Evolutionary conservation across 176 grass and related monocot genomes (phyloP), one percentile per base, ranked within the genome.

Genomic region (Aechmea fasciata): DNA sequence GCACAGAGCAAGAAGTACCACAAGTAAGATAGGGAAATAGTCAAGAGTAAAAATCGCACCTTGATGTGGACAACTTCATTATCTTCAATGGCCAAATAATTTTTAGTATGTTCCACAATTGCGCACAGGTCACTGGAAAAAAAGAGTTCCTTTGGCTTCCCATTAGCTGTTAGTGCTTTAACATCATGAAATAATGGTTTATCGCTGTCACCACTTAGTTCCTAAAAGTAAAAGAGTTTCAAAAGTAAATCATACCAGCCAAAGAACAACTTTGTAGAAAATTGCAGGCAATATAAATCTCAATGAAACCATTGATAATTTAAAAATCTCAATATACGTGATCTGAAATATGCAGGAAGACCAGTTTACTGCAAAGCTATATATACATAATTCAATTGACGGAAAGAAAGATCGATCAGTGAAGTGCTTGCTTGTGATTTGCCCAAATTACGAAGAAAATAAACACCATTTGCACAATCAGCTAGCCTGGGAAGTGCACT

Each of bases 31-130:
- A 19, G n/a, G 19, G 14, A n/a, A 20, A 59, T 59, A 11, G 66
- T 52, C 9, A 57, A 63, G 12, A 48, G 11, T 41, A 41, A 5
- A 57, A 63, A 64, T 19, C 50, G 53, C 82, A 96, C 91, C 92
- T 96, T 92, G 53, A 96, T 92, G 81, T 96, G 93, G 69, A 92
- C 69, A 47, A 96, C 84, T 81, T 92, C 93, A 79, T 87, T 71
- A 62, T 96, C 93, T 85, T 96, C 88, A 69, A 96, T 80, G 41
- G 77, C 81, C 63, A 88, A 84, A 67, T 96, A 96, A 10, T 87
- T 89, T 79, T 92, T 96, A 25, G 93, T 92, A 82, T 96, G 93
- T 71, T 96, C 93, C 69, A 92, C 88, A 79, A 96, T 96, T 78
- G 89, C 93, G 87, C 76, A 96, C 53, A 92, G 75, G 78, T 96